phyloP scores from a whole-genome alignment of 2,329 filamentous ascomycete species.

The Harringtonia aguacate region DNA sequence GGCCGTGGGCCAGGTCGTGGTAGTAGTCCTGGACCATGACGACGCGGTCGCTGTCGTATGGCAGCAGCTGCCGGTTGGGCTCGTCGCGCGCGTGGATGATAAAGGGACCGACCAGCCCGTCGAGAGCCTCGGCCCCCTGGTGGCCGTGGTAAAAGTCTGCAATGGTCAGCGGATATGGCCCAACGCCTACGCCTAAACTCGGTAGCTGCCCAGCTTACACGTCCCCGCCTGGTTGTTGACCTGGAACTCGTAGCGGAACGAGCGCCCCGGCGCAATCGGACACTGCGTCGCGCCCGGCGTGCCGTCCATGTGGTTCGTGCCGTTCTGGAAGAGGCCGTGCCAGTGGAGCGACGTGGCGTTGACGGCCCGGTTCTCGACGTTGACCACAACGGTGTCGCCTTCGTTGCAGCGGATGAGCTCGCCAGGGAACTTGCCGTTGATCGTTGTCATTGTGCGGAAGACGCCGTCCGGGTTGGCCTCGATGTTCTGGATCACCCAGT shows the following conservation, averaged over 20 bases:
- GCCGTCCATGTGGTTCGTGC: constrained; percentile 62
- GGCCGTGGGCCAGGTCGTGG: constrained; percentile 38
- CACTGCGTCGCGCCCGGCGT: constrained; percentile 50
- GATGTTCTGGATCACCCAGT: constrained; percentile 49
- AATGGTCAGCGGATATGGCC: not conserved
- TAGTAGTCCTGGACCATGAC: constrained; percentile 64
- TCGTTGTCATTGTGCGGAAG: constrained; percentile 51
- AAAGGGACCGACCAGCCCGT: constrained; percentile 50
- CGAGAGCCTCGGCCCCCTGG: constrained; percentile 55
- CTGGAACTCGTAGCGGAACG: constrained; percentile 39
- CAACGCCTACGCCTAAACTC: no score
- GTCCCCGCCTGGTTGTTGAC: constrained; percentile 21
- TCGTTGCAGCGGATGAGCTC: constrained; percentile 64
- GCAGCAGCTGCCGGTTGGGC: constrained; percentile 31
- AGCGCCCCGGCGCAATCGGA: constrained; percentile 43
- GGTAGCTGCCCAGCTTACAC: constrained; percentile 20
- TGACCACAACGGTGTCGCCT: constrained; percentile 60
- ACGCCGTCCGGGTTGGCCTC: constrained; percentile 59
- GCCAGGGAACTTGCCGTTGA: constrained; percentile 66
- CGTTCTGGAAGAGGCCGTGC: constrained; percentile 66
- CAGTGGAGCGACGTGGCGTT: constrained; percentile 58
- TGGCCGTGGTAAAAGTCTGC: constrained; percentile 68
- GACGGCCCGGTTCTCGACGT: constrained; percentile 50
- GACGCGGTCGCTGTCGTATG: constrained; percentile 54
- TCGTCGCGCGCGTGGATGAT: constrained; percentile 51